phyloP scores from a whole-genome alignment of 352 stramenopile genomes.

The Pythium dissimile region DNA sequence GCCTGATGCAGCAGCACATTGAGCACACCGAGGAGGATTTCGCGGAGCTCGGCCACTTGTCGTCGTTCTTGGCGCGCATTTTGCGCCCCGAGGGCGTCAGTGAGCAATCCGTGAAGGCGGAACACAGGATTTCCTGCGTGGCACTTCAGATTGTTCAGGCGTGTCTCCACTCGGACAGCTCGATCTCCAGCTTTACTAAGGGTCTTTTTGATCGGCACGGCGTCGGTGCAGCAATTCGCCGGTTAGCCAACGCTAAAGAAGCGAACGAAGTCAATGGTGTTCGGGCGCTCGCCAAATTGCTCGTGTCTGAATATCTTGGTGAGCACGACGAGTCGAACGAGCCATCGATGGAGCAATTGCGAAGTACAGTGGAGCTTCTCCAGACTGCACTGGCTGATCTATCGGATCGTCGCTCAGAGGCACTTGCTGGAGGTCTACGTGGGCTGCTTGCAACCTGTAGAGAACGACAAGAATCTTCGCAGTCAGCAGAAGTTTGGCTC shows the following conservation, averaged over 20 bases:
- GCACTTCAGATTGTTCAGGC: constrained; percentile 50
- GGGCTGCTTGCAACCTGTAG: constrained; percentile 26
- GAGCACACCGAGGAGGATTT: constrained; percentile 18
- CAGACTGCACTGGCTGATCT: not conserved
- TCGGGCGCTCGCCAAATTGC: constrained; percentile 27
- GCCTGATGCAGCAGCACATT: constrained; percentile 32
- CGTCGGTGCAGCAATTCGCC: constrained; percentile 48
- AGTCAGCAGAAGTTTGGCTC: constrained; percentile 25
- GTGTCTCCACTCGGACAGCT: constrained; percentile 10
- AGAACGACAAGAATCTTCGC: not conserved
- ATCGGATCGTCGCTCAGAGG: not conserved
- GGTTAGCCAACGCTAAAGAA: constrained; percentile 29
- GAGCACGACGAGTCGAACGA: constrained; percentile 8
- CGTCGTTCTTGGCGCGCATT: constrained; percentile 51
- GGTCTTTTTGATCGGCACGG: constrained; percentile 55
- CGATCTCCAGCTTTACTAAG: not conserved
- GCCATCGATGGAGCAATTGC: constrained; percentile 6
- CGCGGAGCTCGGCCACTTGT: constrained; percentile 33
- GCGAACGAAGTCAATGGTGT: constrained; percentile 21
- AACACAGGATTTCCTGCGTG: constrained; percentile 31
- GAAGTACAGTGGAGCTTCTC: not conserved
- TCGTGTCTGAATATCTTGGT: constrained; percentile 44
- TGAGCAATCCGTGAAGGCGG: constrained; percentile 4
- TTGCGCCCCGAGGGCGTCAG: constrained; percentile 39
- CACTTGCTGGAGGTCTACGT: constrained; percentile 16